phyloP scores from a whole-genome alignment of 1,139 yeast species.

The Hansenula lynferdii region DNA sequence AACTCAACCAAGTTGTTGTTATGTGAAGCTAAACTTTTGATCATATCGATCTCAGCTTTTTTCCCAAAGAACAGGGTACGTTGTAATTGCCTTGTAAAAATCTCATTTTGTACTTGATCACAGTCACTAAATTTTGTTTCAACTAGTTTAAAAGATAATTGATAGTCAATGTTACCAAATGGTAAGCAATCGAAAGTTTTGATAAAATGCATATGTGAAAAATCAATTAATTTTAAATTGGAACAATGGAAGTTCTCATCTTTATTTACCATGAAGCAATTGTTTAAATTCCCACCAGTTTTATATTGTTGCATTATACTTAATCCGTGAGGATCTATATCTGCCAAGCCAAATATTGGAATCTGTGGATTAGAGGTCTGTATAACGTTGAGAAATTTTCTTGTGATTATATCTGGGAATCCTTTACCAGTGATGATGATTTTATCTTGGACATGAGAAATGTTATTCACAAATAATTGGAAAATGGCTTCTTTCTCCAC shows the following conservation, averaged over 20 bases:
- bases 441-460: too few relatives aligned
- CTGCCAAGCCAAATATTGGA: constrained; percentile 45
- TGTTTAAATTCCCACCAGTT: constrained; percentile 13
- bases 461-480: constrained; percentile 31
- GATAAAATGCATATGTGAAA: constrained; percentile 36
- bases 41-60: constrained; percentile 56
- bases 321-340: constrained; percentile 70
- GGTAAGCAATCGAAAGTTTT: constrained; percentile 29
- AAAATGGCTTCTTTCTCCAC: constrained; percentile 65
- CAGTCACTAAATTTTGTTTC: constrained; percentile 24
- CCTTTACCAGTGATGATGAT: constrained; percentile 63
- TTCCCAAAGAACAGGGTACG: constrained; percentile 46
- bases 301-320: constrained; percentile 47
- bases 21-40: too few relatives aligned
- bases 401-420: constrained; percentile 65
- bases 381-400: constrained; percentile 50
- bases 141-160: constrained; percentile 28
- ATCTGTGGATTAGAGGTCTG: constrained; percentile 40
- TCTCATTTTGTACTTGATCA: constrained; percentile 9
- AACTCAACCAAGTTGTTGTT: too few relatives aligned
- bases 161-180: constrained; percentile 32
- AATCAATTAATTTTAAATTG: constrained; percentile 21
- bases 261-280: constrained; percentile 4
- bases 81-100: constrained; percentile 43
- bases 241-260: constrained; percentile 6